Evolutionary conservation across 2,329 filamentous ascomycete species (phyloP), one percentile per base, ranked within the genome.

Genomic region (Sporothrix dimorphospora): DNA sequence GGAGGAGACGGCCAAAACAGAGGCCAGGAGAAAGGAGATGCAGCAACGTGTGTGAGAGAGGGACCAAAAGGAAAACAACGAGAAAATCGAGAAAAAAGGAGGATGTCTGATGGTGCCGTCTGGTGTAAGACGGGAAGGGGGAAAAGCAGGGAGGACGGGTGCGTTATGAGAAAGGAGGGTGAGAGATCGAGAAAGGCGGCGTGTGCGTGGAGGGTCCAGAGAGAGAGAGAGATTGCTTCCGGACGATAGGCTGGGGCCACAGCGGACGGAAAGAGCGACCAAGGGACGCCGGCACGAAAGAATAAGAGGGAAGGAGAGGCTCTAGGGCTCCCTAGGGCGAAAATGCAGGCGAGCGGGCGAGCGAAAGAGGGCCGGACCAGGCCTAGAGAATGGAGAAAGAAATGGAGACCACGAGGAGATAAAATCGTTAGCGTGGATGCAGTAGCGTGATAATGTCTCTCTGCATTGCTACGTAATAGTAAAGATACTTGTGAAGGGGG

Each of bases 171-270:
- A 61, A 57, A 71, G 40, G 51, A 70, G 51, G 59, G 57, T 27
- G 34, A 71, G 51, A 66, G 65, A 71, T 65, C 63, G 71, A 72
- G 70, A 72, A 71, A 71, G 40, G 66, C 51, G 59, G 61, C 59
- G 63, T 53, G 70, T 21, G 57, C 55, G 57, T 49, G 27, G 24
- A 65, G 57, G 55, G 53, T 14, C 27, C 27, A 61, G 8, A 21
- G 40, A n/a, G 40, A 21, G 42, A 71, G 70, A 61, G 70, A 71
- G 70, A 71, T 71, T 71, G 61, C 70, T 71, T 68, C 70, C 51
- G 49, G 19, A 67, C 38, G 40, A 59, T 49, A 71, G 70, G 40
- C 40, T 66, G 59, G 45, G 45, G 49, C 65, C 40, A 69, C n/a
- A 47, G 51, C 14, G 59, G 42, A 57, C 34, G 34, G 34, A 69